These are phyloP conservation scores for Conticribra weissflogii DNA, from an alignment of 108 stramenopile genomes.

Conservation along the genomic window DNA sequence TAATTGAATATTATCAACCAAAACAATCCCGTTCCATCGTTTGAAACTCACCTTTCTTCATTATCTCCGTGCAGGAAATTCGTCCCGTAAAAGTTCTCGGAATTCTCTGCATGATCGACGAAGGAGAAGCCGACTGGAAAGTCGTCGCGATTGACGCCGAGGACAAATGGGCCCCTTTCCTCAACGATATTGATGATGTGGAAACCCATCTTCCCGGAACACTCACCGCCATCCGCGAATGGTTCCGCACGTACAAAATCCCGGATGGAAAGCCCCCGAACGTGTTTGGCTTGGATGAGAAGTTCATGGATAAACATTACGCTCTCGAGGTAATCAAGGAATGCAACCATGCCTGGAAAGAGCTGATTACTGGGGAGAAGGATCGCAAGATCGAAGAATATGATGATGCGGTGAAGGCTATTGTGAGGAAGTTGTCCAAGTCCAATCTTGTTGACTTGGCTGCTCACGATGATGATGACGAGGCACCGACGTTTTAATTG, in stretches of 20 bases:
- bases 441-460: constrained; percentile 71
- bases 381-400: constrained; percentile 55
- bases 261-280: constrained; percentile 99
- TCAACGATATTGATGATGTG: constrained; percentile 97
- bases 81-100: constrained; percentile 97
- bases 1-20: background rate
- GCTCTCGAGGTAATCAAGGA: constrained; percentile 89
- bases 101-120: constrained; percentile 97
- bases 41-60: background rate
- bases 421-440: constrained; percentile 86
- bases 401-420: constrained; percentile 67
- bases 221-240: constrained; percentile 91
- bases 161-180: constrained; percentile 95
- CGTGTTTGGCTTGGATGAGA: constrained; percentile 91
- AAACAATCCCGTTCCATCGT: background rate
- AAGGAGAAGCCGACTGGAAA: constrained; percentile 99
- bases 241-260: constrained; percentile 99
- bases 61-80: constrained; percentile 59
- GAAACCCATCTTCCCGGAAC: constrained; percentile 91
- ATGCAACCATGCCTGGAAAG: constrained; percentile 87
- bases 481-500: constrained; percentile 52
- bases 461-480: constrained; percentile 62
- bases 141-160: constrained; percentile 92
- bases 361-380: constrained; percentile 88
- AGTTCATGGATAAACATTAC: constrained; percentile 92